A percentile compares a stretch with the other conserved stretches of the same genome.
phyloP scores from a whole-genome alignment of 176 grass and related monocot species.

The Avena eriantha region DNA sequence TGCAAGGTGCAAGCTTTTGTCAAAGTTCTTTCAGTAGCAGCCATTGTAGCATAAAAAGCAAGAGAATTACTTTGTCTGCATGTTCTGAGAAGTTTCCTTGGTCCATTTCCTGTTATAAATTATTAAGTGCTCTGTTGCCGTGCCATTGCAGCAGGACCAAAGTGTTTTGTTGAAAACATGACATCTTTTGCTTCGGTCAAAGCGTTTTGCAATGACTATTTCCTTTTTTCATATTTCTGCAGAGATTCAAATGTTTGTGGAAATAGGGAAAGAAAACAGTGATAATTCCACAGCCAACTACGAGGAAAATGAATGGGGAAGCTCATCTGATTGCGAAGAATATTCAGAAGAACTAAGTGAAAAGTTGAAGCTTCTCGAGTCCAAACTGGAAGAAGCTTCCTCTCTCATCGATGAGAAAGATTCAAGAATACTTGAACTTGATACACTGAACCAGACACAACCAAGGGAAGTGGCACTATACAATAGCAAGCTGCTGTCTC shows the following conservation, averaged over 20 bases:
- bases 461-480: background rate
- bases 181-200: constrained; percentile 20
- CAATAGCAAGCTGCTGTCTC: constrained; percentile 18
- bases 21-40: constrained; percentile 6
- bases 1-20: constrained; percentile 27
- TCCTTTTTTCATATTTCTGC: constrained; percentile 38
- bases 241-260: constrained; percentile 78
- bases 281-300: constrained; percentile 44
- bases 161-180: constrained; percentile 27
- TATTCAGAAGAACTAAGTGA: constrained; percentile 51
- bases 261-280: constrained; percentile 53
- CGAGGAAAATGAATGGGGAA: constrained; percentile 59
- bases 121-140: constrained; percentile 22
- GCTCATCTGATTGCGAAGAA: constrained; percentile 32
- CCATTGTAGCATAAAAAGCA: background rate
- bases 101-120: constrained; percentile 22
- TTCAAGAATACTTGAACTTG: constrained; percentile 61
- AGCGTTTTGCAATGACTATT: constrained; percentile 29
- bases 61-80: background rate
- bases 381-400: constrained; percentile 60
- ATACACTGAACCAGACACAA: constrained; percentile 44
- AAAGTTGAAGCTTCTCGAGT: constrained; percentile 64
- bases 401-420: constrained; percentile 42
- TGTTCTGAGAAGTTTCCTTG: constrained; percentile 35
- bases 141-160: background rate